Evolutionary conservation across 495 filamentous ascomycete species (phyloP), one percentile per base, ranked within the genome.

Genomic region (Paragyromitra xinjiangensis): DNA sequence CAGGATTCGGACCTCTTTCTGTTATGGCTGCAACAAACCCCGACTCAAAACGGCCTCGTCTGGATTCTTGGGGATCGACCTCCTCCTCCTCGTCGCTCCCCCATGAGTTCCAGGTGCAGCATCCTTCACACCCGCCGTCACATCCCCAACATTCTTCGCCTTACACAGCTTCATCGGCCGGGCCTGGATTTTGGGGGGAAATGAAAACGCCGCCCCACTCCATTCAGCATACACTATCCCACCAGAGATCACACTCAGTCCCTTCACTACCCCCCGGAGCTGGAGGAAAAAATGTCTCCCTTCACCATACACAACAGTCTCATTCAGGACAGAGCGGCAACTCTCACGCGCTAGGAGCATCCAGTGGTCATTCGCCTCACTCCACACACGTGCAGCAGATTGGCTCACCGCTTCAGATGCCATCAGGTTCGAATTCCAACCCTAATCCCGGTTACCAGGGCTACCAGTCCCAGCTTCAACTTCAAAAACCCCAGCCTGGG

Each of bases 1-100:
- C 77, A 79, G 77, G 77, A 78, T 78, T 72, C 67, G 77, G 63
- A 68, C 68, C 75, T 66, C 77, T 66, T 78, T 72, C 67, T 79
- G 73, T 78, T 78, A 79, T 79, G 77, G 75, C 77, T 79, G 59
- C 77, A 72, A 79, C 75, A 61, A 79, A 79, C 77, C 74, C 77
- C 77, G 77, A 79, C 77, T 79, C 77, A 71, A 79, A 79, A 78
- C 78, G 77, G 66, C 66, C 75, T 68, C 77, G 77, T 78, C 75
- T 79, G 74, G 66, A 79, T 71, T 78, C 77, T 37, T 79, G 77
- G 77, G 77, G 76, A 79, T 79, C 75, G 40, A 62, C 77, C 45
- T 72, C 77, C 22, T 71, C 77, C 37, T 78, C 77, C 16, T 78
- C 75, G 77, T 68, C 66, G 61, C 77, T 72, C 69, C 75, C 77